Percentiles rank a stretch among this genome's conserved stretches.
These are phyloP conservation scores for Aspergillus hortae DNA, from an alignment of 2,329 filamentous ascomycete genomes.

Conservation along the genomic window DNA sequence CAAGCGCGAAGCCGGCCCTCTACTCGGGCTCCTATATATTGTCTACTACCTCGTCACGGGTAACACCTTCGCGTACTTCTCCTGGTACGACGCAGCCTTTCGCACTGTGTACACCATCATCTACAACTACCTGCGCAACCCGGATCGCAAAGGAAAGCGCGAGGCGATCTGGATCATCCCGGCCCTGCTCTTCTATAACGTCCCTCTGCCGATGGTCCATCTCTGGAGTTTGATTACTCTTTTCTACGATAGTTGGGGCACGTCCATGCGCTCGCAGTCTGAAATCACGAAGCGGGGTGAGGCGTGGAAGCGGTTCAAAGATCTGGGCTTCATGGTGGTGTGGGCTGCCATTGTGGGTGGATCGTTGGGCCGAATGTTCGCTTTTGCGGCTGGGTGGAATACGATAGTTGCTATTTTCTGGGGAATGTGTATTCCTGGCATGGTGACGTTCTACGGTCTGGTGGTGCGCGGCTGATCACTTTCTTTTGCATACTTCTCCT, in stretches of 20 bases:
- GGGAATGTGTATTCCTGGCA: slow-evolving; percentile 12
- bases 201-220: slow-evolving; percentile 34
- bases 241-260: slow-evolving; percentile 34
- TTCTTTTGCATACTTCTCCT: background rate
- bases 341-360: slow-evolving; percentile 29
- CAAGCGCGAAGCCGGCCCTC: slow-evolving; percentile 26
- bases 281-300: slow-evolving; percentile 23
- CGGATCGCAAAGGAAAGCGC: slow-evolving; percentile 16
- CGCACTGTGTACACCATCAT: slow-evolving; percentile 24
- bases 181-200: slow-evolving; percentile 31
- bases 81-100: slow-evolving; percentile 24
- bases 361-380: slow-evolving; percentile 14
- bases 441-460: slow-evolving; percentile 17
- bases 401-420: slow-evolving; percentile 14
- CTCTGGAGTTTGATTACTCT: slow-evolving; percentile 33
- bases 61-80: slow-evolving; percentile 23
- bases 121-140: slow-evolving; percentile 29
- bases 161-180: slow-evolving; percentile 22
- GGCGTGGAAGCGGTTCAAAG: slow-evolving; percentile 23
- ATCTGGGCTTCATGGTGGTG: slow-evolving; percentile 28
- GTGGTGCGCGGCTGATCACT: slow-evolving; percentile 9
- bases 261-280: slow-evolving; percentile 28
- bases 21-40: slow-evolving; percentile 26
- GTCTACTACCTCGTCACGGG: slow-evolving; percentile 30
- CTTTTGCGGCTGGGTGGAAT: slow-evolving; percentile 13